Conservation (phyloP, 2,329 filamentous ascomycete species). For the Chaetomium globosum region DNA sequence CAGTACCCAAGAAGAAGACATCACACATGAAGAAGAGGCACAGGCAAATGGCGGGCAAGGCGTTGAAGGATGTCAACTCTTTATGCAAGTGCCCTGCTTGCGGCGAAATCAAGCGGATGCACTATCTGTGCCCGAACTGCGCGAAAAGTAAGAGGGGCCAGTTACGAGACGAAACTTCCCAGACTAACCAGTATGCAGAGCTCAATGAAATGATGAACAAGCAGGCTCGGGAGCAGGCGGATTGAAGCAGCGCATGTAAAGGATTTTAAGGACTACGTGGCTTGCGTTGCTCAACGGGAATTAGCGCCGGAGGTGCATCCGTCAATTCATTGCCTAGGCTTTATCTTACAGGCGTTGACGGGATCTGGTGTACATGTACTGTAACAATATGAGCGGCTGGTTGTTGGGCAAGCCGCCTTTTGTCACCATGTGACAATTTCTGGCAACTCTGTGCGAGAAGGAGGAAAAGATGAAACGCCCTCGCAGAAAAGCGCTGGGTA, state of each 20-base stretch:
- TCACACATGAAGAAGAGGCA: conserved; percentile 94
- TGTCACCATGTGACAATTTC: background rate
- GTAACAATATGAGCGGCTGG: conserved; percentile 21
- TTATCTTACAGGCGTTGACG: background rate
- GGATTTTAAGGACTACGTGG: background rate
- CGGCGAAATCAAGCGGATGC: conserved; percentile 82
- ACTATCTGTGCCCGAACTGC: conserved; percentile 85
- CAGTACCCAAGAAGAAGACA: conserved; percentile 98
- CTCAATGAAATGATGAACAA: conserved; percentile 48
- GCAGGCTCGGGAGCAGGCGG: conserved; percentile 25
- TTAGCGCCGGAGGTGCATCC: background rate
- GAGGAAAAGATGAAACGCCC: background rate
- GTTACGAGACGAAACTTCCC: background rate
- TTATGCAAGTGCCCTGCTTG: conserved; percentile 90
- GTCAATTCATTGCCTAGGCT: background rate
- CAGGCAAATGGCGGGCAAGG: conserved; percentile 94
- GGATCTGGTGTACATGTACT: conserved; percentile 25
- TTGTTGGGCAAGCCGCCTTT: background rate
- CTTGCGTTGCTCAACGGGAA: background rate
- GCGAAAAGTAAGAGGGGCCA: conserved; percentile 66
- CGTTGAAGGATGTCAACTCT: conserved; percentile 82
- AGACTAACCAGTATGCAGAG: conserved; percentile 43
- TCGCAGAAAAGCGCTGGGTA: background rate
- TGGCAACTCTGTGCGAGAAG: background rate
- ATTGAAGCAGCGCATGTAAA: conserved; percentile 9